Evolutionary conservation across 345 rosid genomes (phyloP).

Genomic region (Turritis glabra): DNA sequence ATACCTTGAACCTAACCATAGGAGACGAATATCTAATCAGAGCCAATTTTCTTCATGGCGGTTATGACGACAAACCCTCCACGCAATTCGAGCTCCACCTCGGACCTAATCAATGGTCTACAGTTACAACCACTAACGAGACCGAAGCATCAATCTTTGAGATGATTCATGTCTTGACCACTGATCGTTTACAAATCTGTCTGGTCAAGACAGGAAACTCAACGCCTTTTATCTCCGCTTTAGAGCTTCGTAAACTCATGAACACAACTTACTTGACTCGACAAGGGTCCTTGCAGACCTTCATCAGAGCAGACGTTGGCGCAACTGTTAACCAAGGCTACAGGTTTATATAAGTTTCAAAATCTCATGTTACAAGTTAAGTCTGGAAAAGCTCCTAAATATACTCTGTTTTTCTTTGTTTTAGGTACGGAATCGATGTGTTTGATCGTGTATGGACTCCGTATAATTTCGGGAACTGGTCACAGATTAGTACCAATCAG

Average conservation of each 20-base stretch:
- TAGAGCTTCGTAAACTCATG: constrained; percentile 50
- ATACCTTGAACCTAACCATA: constrained; percentile 39
- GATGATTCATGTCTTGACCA: constrained; percentile 43
- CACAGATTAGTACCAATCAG: constrained; percentile 24
- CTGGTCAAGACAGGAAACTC: constrained; percentile 50
- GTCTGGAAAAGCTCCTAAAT: not conserved
- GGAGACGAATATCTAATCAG: constrained; percentile 49
- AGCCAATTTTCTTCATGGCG: constrained; percentile 47
- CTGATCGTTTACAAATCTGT: constrained; percentile 48
- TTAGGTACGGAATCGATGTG: constrained; percentile 47
- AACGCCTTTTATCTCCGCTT: constrained; percentile 51
- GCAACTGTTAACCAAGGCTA: constrained; percentile 17
- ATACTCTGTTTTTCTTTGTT: constrained; percentile 10
- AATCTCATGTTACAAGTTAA: not conserved
- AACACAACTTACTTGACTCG: constrained; percentile 29
- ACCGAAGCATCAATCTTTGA: constrained; percentile 3
- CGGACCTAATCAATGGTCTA: constrained; percentile 51
- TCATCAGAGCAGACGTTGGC: constrained; percentile 38
- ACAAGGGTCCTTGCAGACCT: constrained; percentile 36
- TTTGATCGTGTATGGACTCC: constrained; percentile 54
- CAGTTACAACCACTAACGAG: constrained; percentile 36
- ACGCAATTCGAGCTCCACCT: constrained; percentile 49
- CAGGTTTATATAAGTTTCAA: constrained; percentile 37
- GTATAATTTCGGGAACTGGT: not conserved
- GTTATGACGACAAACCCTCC: constrained; percentile 42